Evolutionary conservation across 768 basidiomycete genomes (phyloP).

Genomic region (Cubamyces sp.): DNA sequence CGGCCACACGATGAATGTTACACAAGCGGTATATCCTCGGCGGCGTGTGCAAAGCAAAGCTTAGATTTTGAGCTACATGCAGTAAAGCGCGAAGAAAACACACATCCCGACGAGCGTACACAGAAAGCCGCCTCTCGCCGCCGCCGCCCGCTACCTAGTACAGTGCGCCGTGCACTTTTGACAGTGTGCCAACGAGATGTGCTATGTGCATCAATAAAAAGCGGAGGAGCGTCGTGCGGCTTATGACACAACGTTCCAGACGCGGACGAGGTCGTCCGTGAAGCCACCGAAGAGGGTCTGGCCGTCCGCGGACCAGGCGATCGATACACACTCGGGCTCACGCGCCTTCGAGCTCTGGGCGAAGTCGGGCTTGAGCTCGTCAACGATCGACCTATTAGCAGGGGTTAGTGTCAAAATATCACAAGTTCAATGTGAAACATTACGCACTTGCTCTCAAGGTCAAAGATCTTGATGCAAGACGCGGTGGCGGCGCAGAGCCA

Average conservation of each 20-base stretch:
- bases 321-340: slow-evolving; percentile 92
- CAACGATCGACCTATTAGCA: slow-evolving; percentile 83
- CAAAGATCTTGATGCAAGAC: slow-evolving; percentile 98
- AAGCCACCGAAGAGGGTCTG: slow-evolving; percentile 97
- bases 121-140: slow-evolving; percentile 20
- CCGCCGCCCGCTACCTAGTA: slow-evolving; percentile 25
- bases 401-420: background rate
- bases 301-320: slow-evolving; percentile 98
- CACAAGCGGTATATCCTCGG: background rate
- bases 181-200: slow-evolving; percentile 14
- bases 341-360: slow-evolving; percentile 72
- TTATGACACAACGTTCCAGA: slow-evolving; percentile 79
- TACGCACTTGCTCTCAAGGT: slow-evolving; percentile 97
- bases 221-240: background rate
- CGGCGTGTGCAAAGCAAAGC: slow-evolving; percentile 27
- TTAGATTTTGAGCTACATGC: slow-evolving; percentile 31
- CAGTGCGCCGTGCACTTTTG: slow-evolving; percentile 28
- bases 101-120: slow-evolving; percentile 27
- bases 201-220: slow-evolving; percentile 12
- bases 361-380: slow-evolving; percentile 97
- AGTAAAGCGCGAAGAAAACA: slow-evolving; percentile 26
- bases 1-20: too few relatives aligned
- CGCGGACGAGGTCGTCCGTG: slow-evolving; percentile 92
- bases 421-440: slow-evolving; percentile 4
- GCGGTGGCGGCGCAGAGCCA: slow-evolving; percentile 99